Evolutionary conservation across 1,284 basidiomycete genomes (phyloP).

Genomic region (Jaminaea rosea): DNA sequence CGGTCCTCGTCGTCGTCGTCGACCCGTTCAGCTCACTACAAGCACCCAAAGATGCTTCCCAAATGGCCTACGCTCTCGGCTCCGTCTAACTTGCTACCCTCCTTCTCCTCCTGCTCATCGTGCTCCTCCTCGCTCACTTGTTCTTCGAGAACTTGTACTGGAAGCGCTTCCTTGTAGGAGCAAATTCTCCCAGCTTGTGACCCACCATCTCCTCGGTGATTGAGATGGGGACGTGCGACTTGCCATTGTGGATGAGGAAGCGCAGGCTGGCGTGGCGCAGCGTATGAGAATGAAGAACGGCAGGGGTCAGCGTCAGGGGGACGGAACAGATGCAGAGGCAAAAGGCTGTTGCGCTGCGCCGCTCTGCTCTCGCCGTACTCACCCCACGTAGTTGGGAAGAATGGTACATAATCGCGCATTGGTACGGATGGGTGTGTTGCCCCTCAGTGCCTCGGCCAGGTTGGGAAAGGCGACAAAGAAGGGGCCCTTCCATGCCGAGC

Average conservation of each 20-base stretch:
- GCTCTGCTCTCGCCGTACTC: too few species aligned
- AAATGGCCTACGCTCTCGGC: too few species aligned
- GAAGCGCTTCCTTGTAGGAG: slow-evolving; percentile 65
- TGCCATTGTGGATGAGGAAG: slow-evolving; percentile 90
- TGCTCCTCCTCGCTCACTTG: slow-evolving; percentile 13
- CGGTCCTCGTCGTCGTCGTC: too few species aligned
- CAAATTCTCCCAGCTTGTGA: slow-evolving; percentile 92
- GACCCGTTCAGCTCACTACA: too few species aligned
- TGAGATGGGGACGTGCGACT: slow-evolving; percentile 72
- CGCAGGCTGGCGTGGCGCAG: slow-evolving; percentile 51
- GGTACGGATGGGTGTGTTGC: slow-evolving; percentile 78
- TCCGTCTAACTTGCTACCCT: too few species aligned
- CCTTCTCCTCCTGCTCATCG: not conserved
- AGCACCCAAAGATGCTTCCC: too few species aligned
- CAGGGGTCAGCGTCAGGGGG: not conserved
- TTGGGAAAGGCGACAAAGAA: slow-evolving; percentile 92
- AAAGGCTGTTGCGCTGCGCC: too few species aligned
- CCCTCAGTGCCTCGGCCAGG: slow-evolving; percentile 69
- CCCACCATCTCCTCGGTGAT: slow-evolving; percentile 97
- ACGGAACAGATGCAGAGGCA: not conserved
- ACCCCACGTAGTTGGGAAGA: slow-evolving; percentile 56
- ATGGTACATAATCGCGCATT: slow-evolving; percentile 84
- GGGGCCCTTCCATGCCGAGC: slow-evolving; percentile 58
- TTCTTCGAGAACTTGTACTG: slow-evolving; percentile 40
- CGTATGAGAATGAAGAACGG: not conserved